These are phyloP conservation scores for Neonothopanus nambi DNA, from an alignment of 1,284 basidiomycete species.

Conservation along the genomic window DNA sequence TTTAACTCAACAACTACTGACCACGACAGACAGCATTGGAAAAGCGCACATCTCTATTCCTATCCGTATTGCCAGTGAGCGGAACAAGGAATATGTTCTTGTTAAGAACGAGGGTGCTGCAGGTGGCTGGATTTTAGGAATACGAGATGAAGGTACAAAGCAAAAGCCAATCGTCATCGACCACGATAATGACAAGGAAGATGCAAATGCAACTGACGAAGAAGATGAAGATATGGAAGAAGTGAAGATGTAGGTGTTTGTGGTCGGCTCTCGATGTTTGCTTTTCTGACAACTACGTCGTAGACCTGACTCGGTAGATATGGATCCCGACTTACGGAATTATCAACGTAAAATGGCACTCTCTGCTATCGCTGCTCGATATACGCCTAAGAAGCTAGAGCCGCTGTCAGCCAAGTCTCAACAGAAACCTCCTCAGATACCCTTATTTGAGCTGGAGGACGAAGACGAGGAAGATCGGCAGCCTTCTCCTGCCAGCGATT, in stretches of 20 bases:
- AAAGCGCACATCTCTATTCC: slow-evolving; percentile 89
- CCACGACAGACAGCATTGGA: slow-evolving; percentile 92
- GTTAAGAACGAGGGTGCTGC: slow-evolving; percentile 85
- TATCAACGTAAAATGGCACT: slow-evolving; percentile 69
- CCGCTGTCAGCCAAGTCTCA: slow-evolving; percentile 33
- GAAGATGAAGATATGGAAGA: slow-evolving; percentile 73
- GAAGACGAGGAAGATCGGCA: slow-evolving; percentile 14
- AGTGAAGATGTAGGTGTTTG: slow-evolving; percentile 58
- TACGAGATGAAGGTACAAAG: slow-evolving; percentile 75
- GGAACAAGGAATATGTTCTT: slow-evolving; percentile 92
- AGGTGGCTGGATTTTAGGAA: slow-evolving; percentile 93
- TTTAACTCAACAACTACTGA: slow-evolving; percentile 93
- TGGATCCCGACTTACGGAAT: slow-evolving; percentile 69
- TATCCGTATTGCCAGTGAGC: slow-evolving; percentile 89
- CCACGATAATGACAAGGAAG: slow-evolving; percentile 53
- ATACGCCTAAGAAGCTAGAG: slow-evolving; percentile 44
- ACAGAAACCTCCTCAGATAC: slow-evolving; percentile 33
- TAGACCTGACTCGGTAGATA: slow-evolving; percentile 5
- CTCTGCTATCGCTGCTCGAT: slow-evolving; percentile 60
- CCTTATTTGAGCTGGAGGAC: slow-evolving; percentile 59
- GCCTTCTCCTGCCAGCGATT: background rate
- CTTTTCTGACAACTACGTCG: background rate
- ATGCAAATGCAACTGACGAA: slow-evolving; percentile 16
- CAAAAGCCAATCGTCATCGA: slow-evolving; percentile 89
- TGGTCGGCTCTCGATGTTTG: background rate